Base-by-base conservation (phyloP, 1,284 basidiomycete genomes). In the Cryptococcus sp. region DNA sequence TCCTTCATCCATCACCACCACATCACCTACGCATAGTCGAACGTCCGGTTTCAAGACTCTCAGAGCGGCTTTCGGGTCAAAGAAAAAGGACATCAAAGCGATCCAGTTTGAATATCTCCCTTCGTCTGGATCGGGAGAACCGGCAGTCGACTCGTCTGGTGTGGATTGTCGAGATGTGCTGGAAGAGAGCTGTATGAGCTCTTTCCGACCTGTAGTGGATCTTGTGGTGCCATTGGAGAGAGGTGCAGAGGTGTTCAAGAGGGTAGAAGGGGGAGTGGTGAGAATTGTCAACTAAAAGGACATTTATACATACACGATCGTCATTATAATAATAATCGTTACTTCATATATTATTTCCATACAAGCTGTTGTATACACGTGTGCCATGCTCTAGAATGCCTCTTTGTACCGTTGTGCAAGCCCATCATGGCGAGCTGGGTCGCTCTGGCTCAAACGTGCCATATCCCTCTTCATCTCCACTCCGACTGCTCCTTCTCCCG, bases 81-180 rank as follows among this genome's bases (percentile, higher is more conserved):
- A 49, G 24, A 46, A 60, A 5, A 68, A 68, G 57, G 62, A 64
- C 40, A 58, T 58, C 2, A 69, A 67, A 50, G 56, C 50, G 33
- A 63, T 66, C 18, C 32, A 45, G 7, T 65, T 62, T 51, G 53
- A 59, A 22, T 65, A 71, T 36, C 47, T 72, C 19, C 40, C 56
- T 11, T 64, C 65, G 9, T 56, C 63, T 0, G 68, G 63, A 16
- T 57, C 58, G 2, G 71, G 71, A 22, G 72, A 71, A 41, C 56
- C 66, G 5, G 68, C 68, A 26, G 66, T 74, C 18, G 72, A 72
- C 53, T 36, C 54, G 9, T 54, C 56, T 2, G 72, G 72, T 11
- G 56, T 65, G 47, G 72, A 74, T 42, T 56, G 44, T 14, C 54
- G 72, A 38, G 72, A 74, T 50, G 59, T 72, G 4, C 52, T 74